Evolutionary conservation across 2,329 filamentous ascomycete species (phyloP), one percentile per base, ranked within the genome.

Genomic region (Xylariaceae sp.): DNA sequence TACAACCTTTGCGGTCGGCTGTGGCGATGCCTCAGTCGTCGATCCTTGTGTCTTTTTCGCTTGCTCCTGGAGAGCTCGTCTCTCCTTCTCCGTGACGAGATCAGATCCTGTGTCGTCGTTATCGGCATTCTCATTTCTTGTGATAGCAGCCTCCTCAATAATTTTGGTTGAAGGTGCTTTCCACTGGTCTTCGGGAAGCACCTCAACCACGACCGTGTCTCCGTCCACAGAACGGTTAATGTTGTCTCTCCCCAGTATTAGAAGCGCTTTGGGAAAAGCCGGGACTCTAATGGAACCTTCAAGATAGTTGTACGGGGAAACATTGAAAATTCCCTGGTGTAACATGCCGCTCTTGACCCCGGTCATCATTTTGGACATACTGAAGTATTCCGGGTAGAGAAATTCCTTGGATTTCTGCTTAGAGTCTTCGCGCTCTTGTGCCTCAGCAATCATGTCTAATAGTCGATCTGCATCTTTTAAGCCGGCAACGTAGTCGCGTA

Each of bases 261-360:
- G 77, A 30, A 99, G 80, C 1, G 90, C 80, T 62, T 94, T 95
- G 52, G 94, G 86, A 62, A 99, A 99, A 5, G 91, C 83, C 1
- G 91, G 83, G 1, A 95, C 90, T 61, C 92, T 86, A 54, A 97
- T 87, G 1, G 90, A 90, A 1, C 90, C 94, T 68, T 99, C 94
- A 11, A 99, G 77, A 62, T 97, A 99, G 72, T 99, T 99, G 76
- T 97, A 99, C 1, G 90, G 89, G 7, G 94, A 97, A 27, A 97
- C 90, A 64, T 91, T 96, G 74, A 96, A 99, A 19, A 89, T 85
- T 6, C 94, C 94, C 70, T 99, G 92, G 66, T 99, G 94, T 61
- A 99, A 74, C 47, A 90, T 83, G 5, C 91, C 90, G 45, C 83
- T 84, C 73, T 95, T 95, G 48, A 96, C 80, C 1, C 91, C 92